Percentiles rank a stretch among this genome's conserved stretches.
phyloP scores from a whole-genome alignment of 805 yeast genomes.

The Yarrowia osloensis region DNA sequence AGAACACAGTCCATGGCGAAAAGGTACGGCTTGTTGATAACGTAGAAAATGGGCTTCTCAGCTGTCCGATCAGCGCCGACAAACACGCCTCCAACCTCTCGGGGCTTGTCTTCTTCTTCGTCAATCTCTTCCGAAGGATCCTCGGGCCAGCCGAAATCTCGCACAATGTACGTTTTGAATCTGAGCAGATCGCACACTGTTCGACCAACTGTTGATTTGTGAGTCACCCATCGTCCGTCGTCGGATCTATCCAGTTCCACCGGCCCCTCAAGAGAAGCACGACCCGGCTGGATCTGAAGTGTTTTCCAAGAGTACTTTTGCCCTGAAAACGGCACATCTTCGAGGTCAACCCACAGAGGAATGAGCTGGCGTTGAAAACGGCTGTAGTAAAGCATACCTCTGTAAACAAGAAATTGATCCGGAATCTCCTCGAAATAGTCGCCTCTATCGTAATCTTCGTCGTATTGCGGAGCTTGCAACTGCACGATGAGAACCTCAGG shows the following conservation, averaged over 20 bases:
- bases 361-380: neutral
- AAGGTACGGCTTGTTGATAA: neutral
- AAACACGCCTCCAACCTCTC: neutral
- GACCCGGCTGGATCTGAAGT: too few species aligned
- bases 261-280: neutral
- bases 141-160: neutral
- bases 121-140: neutral
- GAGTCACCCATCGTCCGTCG: neutral
- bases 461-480: too few species aligned
- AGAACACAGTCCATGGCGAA: neutral
- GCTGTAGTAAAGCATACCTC: neutral
- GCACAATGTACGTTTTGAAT: neutral
- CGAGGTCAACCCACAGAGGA: neutral
- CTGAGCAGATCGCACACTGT: neutral
- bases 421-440: neutral
- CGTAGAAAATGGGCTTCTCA: neutral
- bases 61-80: neutral
- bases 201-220: neutral
- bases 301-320: neutral
- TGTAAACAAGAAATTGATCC: neutral
- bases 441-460: too few species aligned
- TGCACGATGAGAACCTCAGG: too few species aligned
- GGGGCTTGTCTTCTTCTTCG: too few species aligned
- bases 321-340: neutral
- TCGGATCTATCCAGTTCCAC: neutral